Evolutionary conservation across 495 filamentous ascomycete genomes (phyloP), one percentile per base, ranked within the genome.

Genomic region (Xylaria palmicola): DNA sequence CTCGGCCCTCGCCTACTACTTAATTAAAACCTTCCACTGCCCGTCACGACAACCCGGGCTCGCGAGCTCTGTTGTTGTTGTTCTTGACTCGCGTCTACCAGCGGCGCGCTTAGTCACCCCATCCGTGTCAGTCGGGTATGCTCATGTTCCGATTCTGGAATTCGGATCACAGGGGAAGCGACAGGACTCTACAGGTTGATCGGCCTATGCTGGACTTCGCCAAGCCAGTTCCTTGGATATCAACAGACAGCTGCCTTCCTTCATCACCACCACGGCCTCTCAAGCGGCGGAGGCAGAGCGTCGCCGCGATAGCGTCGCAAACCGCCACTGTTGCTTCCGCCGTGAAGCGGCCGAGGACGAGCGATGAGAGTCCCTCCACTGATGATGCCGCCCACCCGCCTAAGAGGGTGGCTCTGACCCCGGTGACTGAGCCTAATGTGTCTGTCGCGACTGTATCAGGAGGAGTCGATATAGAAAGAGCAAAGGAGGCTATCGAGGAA

Each of bases 401-500:
- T 29, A 71, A 73, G 55, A 64, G 67, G 72, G 69, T 56, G 67
- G 68, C 61, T 44, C 61, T 62, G 45, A 61, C 59, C 24, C 36
- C 63, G 63, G 62, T 67, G 47, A 59, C 66, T 52, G 62, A 52
- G 57, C 47, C 41, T 27, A 43, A 54, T 51, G 55, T 48, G 40
- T 49, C 58, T 57, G 15, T 45, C 48, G 27, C 65, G 63, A 48
- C 62, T 27, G 54, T 30, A 45, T 37, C 51, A 48, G 41, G n/a
- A 48, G 29, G 47, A 30, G 53, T 64, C 56, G 29, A 63, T 60
- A 57, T 75, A 57, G 73, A 78, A 41, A 72, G 69, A 43, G 77
- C 91, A 55, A 87, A 84, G 64, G 86, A 94, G 40, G 85, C 81
- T 8, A 87, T 97, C 65, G 88, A 92, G 65, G 83, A 88, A 40